phyloP scores from a whole-genome alignment of 2,329 filamentous ascomycete species.

The Trichoderma breve region DNA sequence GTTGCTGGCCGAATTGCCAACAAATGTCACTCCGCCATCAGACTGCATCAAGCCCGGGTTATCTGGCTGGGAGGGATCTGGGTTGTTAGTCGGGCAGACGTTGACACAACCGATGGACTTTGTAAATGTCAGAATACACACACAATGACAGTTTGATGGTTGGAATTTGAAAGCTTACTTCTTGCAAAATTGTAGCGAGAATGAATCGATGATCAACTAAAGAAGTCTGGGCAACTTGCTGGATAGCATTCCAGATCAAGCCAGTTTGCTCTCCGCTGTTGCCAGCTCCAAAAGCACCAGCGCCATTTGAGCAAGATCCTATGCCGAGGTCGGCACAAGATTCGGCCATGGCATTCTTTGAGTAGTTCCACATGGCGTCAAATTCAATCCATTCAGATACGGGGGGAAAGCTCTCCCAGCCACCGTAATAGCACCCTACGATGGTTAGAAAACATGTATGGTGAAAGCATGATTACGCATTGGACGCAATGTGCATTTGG shows the following conservation, averaged over 20 bases:
- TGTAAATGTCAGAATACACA: not conserved
- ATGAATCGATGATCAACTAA: constrained; percentile 11
- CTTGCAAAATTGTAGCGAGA: constrained; percentile 12
- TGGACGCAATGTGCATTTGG: not conserved
- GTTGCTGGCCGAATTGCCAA: constrained; percentile 37
- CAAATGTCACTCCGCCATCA: constrained; percentile 31
- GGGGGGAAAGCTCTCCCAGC: not conserved
- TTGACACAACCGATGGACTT: constrained; percentile 46
- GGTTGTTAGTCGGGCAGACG: constrained; percentile 39
- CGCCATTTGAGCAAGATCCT: not conserved
- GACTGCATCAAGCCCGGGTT: constrained; percentile 45
- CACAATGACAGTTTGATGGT: not conserved
- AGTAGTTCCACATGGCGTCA: constrained; percentile 13
- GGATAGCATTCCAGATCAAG: constrained; percentile 5
- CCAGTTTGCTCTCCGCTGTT: constrained; percentile 8
- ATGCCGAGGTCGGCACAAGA: constrained; percentile 3
- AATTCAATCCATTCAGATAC: constrained; percentile 7
- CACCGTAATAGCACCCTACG: constrained; percentile 3
- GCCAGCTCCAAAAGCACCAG: constrained; percentile 1
- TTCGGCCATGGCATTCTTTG: constrained; percentile 1
- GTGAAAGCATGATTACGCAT: not conserved
- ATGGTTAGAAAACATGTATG: not conserved
- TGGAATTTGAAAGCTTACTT: not conserved
- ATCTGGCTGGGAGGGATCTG: constrained; percentile 13
- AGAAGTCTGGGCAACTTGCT: constrained; percentile 7